Percentiles rank a stretch among this genome's conserved stretches.
Conservation (phyloP, 768 basidiomycete genomes). For the Suillus brevipes region DNA sequence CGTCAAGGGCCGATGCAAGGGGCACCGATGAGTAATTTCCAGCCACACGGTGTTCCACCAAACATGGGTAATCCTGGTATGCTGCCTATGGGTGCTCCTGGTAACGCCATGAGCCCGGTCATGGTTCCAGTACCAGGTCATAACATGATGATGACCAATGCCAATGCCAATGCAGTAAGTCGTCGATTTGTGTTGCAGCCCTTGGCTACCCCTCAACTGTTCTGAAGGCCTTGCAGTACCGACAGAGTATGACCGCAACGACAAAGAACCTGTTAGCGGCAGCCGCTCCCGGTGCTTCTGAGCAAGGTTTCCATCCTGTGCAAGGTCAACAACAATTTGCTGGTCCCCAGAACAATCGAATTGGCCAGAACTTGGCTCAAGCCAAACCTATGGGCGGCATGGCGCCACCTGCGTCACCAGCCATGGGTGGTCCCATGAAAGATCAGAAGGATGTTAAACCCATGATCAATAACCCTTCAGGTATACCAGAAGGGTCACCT, state of each 20-base stretch:
- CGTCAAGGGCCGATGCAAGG: constrained; percentile 31
- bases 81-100: constrained; percentile 33
- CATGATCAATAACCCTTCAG: constrained; percentile 30
- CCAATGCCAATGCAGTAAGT: constrained; percentile 25
- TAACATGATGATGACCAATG: constrained; percentile 37
- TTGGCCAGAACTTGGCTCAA: constrained; percentile 29
- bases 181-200: not conserved
- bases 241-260: constrained; percentile 37
- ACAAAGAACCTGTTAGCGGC: constrained; percentile 34
- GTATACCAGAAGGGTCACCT: constrained; percentile 41
- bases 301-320: constrained; percentile 41
- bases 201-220: not conserved
- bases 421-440: constrained; percentile 33
- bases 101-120: constrained; percentile 35
- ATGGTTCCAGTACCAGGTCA: constrained; percentile 34
- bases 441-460: constrained; percentile 37
- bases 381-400: constrained; percentile 45
- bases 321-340: constrained; percentile 37
- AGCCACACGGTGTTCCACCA: constrained; percentile 28
- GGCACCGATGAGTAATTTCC: constrained; percentile 37
- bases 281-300: constrained; percentile 35
- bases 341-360: constrained; percentile 32
- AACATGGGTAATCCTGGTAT: constrained; percentile 33
- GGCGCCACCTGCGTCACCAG: constrained; percentile 55
- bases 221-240: constrained; percentile 35